Conservation (phyloP, 2,329 filamentous ascomycete genomes). For the Fusarium gaditjirri region DNA sequence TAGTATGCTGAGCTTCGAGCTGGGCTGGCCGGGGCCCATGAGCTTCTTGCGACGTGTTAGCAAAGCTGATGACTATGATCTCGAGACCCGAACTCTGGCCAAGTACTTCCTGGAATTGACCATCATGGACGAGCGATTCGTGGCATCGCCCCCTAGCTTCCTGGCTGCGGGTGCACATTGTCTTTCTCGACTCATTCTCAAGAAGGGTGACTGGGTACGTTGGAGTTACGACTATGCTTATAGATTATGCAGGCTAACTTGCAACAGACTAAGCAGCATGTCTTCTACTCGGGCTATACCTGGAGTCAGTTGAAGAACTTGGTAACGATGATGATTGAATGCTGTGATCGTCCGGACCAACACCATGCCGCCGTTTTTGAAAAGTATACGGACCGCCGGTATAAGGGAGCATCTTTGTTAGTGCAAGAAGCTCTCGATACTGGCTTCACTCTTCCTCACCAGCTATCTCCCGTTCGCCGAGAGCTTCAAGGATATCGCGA, state of each 20-base stretch:
- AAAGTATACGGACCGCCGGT: conserved; percentile 89
- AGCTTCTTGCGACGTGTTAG: conserved; percentile 96
- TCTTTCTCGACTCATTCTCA: conserved; percentile 85
- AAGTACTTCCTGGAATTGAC: conserved; percentile 98
- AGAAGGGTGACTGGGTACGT: conserved; percentile 93
- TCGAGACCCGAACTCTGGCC: conserved; percentile 92
- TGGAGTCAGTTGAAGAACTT: conserved; percentile 83
- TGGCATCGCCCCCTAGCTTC: conserved; percentile 90
- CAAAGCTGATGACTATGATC: conserved; percentile 97
- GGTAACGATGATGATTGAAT: conserved; percentile 83
- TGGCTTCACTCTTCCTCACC: conserved; percentile 63
- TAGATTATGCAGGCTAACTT: conserved; percentile 48
- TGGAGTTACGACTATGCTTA: background rate
- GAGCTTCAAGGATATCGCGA: conserved; percentile 34
- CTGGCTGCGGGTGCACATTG: conserved; percentile 92
- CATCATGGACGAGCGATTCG: conserved; percentile 97
- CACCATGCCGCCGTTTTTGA: conserved; percentile 91
- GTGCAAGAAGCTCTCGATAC: conserved; percentile 79
- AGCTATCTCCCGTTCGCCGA: conserved; percentile 52
- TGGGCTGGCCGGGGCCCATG: conserved; percentile 99
- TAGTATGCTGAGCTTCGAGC: conserved; percentile 92
- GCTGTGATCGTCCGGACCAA: conserved; percentile 81
- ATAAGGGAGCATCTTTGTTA: conserved; percentile 83
- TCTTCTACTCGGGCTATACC: conserved; percentile 95
- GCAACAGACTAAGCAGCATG: conserved; percentile 78